A percentile compares a stretch with the other conserved stretches of the same genome.
These are phyloP conservation scores for Marasmius oreades DNA, from an alignment of 1,284 basidiomycete genomes.

Conservation along the genomic window DNA sequence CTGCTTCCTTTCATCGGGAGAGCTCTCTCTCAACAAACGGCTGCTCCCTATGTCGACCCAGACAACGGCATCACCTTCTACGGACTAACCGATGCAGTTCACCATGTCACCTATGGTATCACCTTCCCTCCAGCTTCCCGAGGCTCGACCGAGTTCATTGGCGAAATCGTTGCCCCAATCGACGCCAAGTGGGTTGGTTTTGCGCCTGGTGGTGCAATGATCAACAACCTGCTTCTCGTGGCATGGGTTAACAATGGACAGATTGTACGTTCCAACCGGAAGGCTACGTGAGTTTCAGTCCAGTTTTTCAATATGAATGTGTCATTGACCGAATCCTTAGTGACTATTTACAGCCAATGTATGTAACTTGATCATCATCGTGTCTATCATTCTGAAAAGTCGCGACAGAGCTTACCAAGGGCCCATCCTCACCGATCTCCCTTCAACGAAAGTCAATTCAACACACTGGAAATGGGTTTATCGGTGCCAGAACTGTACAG, in stretches of 20 bases:
- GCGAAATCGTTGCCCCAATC: conserved; percentile 55
- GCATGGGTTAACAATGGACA: conserved; percentile 54
- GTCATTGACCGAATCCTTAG: conserved; percentile 21
- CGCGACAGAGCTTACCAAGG: conserved; percentile 33
- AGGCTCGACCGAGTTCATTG: conserved; percentile 49
- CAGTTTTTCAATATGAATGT: neutral
- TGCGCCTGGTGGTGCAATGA: conserved; percentile 52
- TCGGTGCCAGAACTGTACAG: conserved; percentile 52
- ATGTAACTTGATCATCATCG: neutral
- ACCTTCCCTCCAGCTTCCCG: conserved; percentile 47
- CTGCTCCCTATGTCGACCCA: conserved; percentile 40
- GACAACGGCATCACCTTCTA: conserved; percentile 55
- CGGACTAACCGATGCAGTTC: conserved; percentile 45
- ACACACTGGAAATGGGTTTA: conserved; percentile 59
- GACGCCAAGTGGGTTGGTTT: conserved; percentile 51
- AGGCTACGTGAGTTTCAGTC: conserved; percentile 40
- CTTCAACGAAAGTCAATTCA: conserved; percentile 39
- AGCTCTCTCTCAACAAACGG: conserved; percentile 38
- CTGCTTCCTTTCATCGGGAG: neutral
- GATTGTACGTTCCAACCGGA: conserved; percentile 50
- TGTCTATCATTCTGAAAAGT: neutral
- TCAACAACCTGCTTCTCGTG: conserved; percentile 49
- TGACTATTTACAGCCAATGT: conserved; percentile 45
- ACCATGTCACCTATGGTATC: conserved; percentile 49
- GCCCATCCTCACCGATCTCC: conserved; percentile 43